Percentiles rank a stretch among this genome's conserved stretches.
phyloP scores from a whole-genome alignment of 73 alveolate species.

The Paramecium bursaria region DNA sequence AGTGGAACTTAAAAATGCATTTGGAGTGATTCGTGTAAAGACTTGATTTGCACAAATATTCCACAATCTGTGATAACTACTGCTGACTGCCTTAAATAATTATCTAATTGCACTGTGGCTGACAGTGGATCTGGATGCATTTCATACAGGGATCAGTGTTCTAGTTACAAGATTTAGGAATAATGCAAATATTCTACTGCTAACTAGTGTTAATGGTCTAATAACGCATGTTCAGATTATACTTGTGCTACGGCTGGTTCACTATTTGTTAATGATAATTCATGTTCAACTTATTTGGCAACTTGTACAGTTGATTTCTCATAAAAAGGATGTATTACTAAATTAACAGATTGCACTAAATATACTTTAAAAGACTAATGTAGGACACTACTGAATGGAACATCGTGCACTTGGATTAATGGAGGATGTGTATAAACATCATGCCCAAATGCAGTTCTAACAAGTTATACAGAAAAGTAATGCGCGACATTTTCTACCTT shows the following conservation, averaged over 20 bases:
- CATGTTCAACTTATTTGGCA: not conserved
- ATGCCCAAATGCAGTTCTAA: conserved; percentile 31
- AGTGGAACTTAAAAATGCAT: not conserved
- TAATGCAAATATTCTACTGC: too few species aligned
- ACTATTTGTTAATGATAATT: not conserved
- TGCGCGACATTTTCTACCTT: not conserved
- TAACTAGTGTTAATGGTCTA: conserved; percentile 26
- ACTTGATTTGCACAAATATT: too few species aligned
- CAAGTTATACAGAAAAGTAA: not conserved
- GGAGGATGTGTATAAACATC: not conserved
- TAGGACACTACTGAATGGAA: not conserved
- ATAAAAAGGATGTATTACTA: conserved; percentile 3
- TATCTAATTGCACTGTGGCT: too few species aligned
- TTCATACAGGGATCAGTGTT: too few species aligned
- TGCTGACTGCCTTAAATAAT: too few species aligned
- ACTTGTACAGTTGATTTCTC: conserved; percentile 35
- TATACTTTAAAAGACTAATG: not conserved
- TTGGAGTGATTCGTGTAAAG: conserved; percentile 34
- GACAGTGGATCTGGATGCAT: too few species aligned
- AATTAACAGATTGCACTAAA: not conserved
- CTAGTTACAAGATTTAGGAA: too few species aligned
- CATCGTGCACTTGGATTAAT: conserved; percentile 33
- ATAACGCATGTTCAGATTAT: not conserved
- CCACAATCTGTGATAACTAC: too few species aligned
- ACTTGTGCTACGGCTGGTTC: conserved; percentile 25